Conservation (phyloP, 106 monocot genomes). For the Alisma plantagoaquatica region DNA sequence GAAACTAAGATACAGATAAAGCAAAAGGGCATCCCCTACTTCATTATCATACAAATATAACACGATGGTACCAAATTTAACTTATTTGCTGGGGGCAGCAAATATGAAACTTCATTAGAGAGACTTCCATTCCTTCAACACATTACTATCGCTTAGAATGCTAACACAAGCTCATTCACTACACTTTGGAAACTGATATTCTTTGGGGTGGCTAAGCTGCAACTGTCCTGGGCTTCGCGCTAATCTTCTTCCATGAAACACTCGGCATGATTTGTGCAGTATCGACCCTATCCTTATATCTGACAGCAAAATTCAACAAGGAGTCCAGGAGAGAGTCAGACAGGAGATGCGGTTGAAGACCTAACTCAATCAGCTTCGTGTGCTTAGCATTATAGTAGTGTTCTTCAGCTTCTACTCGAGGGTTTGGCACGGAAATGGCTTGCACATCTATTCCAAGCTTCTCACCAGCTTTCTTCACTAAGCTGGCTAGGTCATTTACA, state of each 20-base stretch:
- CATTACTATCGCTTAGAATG: too few relatives aligned
- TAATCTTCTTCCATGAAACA: slow-evolving; percentile 93
- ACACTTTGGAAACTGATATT: too few relatives aligned
- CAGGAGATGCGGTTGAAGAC: slow-evolving; percentile 67
- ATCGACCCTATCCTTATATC: slow-evolving; percentile 67
- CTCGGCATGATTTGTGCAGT: slow-evolving; percentile 77
- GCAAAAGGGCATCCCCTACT: too few relatives aligned
- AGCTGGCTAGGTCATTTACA: slow-evolving; percentile 63
- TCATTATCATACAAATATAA: too few relatives aligned
- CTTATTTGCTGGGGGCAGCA: too few relatives aligned
- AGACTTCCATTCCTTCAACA: too few relatives aligned
- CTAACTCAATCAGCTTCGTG: slow-evolving; percentile 76
- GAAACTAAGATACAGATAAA: too few relatives aligned
- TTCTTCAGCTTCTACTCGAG: slow-evolving; percentile 90
- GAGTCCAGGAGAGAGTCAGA: slow-evolving; percentile 92
- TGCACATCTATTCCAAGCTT: slow-evolving; percentile 84
- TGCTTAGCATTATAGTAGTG: slow-evolving; percentile 95
- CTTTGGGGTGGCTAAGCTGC: too few relatives aligned
- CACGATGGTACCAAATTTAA: too few relatives aligned
- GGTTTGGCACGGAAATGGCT: slow-evolving; percentile 77
- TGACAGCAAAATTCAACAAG: slow-evolving; percentile 63
- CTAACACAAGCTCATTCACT: too few relatives aligned
- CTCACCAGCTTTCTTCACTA: slow-evolving; percentile 64
- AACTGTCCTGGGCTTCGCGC: slow-evolving; percentile 47
- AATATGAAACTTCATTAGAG: too few relatives aligned